Base-by-base conservation (phyloP, 371 early-diverging fungal species). In the Circinella umbellata region DNA sequence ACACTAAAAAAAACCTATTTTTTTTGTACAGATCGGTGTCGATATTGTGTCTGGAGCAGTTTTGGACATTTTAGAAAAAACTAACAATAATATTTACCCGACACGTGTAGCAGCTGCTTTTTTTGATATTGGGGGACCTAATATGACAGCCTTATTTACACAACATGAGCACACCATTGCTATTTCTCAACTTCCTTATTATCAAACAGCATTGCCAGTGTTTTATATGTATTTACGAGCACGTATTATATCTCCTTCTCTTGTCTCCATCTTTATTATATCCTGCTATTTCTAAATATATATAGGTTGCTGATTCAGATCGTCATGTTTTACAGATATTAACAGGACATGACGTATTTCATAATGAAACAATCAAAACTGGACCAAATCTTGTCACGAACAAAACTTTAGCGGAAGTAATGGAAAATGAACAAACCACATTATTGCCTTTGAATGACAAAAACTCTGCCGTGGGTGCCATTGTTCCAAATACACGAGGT, bases 201-300 rank as follows among this genome's bases (percentile, higher is more conserved):
- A 82, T 38, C 86, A 86, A 62, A 82, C 84, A 20, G 83, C 77
- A 1, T 48, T 86, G 13, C 83, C 86, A 3, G 80, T 86, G 17
- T 72, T 86, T 35, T 82, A 83, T 34, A 73, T 84, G 61, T 86
- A 81, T 53, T 72, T 86, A 4, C 77, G 76, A 63, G 80, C 73
- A 76, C 62, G 38, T 27, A 27, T 27, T 27, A 27, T 27, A n/a
- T 4, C 18, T 37, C 20, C 55, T 35, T 39, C 64, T 37, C 68
- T 73, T 2, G 68, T 73, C 53, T 15, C 48, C 68, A 18, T 15
- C 36, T n/a, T n/a, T 69, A 7, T 35, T 1, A 4, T 13, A 59
- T 59, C 1, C 15, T 11, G 15, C 47, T 47, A 47, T 47, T 47
- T 11, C 0, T 9, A 9, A 47, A 47, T 47, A 11, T 47, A 11